Base-by-base conservation (phyloP, 192 early-diverging fungal genomes). In the Coemansia sp. region DNA sequence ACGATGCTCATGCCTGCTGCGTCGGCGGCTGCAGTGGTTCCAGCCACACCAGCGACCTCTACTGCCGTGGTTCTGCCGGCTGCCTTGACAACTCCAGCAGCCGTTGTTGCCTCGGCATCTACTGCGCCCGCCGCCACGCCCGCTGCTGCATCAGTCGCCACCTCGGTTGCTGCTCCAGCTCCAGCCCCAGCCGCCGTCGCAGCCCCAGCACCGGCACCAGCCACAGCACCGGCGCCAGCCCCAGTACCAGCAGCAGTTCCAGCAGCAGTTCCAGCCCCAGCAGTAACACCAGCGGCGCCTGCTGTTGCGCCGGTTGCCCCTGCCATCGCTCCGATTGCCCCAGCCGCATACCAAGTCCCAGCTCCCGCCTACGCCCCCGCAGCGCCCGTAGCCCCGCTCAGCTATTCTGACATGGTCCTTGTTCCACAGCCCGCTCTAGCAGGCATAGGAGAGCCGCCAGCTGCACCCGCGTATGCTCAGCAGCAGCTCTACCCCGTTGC, bases 401-500 rank as follows among this genome's bases (percentile, higher is more conserved):
- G 62, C n/a, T 49, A 64, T 36, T 62, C 68, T 9, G 75, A 77
- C 22, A 25, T 51, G 39, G 12, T 58, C 1, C 42, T 59, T 24
- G 32, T 58, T 38, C 56, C n/a, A 29, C 75, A 77, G 60, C 69
- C 63, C n/a, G 64, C 62, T 1, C 41, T 39, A n/a, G 43, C 54
- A 6, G 62, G 47, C 5, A 32, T 49, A 20, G 59, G 60, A 0
- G 68, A 62, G 2, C 64, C 60, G 1, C 60, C 35, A 20, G 58
- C 39, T 2, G 65, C 62, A 2, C 56, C 65, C 9, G 62, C 62
- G n/a, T 71, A 78, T 29, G 62, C 66, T 0, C 76, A 79, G 60
- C 76, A 73, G 25, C 76, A 79, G 59, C 59, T 66, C 38, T 79
- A 73, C 20, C 76, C 76, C 0, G 67, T 68, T 27, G 60, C 68